phyloP scores from a whole-genome alignment of 2,329 filamentous ascomycete genomes.

The Magnaporthiopsis rhizophila region DNA sequence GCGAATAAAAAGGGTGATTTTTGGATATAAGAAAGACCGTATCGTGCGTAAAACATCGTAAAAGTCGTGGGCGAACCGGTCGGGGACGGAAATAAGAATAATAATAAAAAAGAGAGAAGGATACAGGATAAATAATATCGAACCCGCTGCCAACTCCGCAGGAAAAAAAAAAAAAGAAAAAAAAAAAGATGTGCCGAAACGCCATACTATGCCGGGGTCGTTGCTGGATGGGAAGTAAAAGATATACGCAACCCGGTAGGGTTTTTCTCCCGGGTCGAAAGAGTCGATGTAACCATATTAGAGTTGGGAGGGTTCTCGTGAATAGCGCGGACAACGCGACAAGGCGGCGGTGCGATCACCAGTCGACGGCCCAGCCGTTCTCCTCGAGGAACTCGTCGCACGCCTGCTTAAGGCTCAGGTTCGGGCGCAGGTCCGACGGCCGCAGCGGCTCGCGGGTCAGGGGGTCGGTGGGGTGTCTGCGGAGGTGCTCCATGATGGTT shows the following conservation, averaged over 20 bases:
- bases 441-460: conserved; percentile 69
- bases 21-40: background rate
- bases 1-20: background rate
- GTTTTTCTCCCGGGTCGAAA: background rate
- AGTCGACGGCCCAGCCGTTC: conserved; percentile 92
- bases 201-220: background rate
- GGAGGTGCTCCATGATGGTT: conserved; percentile 78
- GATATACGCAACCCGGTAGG: background rate
- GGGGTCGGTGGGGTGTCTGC: conserved; percentile 67
- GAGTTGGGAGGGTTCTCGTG: background rate
- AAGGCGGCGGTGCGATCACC: too few species aligned
- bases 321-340: too few species aligned
- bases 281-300: background rate
- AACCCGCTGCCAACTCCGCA: too few species aligned
- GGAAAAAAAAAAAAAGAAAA: too few species aligned
- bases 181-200: background rate
- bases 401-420: conserved; percentile 68
- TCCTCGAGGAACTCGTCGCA: conserved; percentile 77
- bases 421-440: conserved; percentile 66
- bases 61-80: background rate
- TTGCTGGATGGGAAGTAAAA: background rate
- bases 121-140: too few species aligned
- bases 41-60: background rate
- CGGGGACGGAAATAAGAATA: background rate
- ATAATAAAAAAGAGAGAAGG: background rate